These are phyloP conservation scores for Plenodomus lindquistii DNA, from an alignment of 2,329 filamentous ascomycete species.

Conservation along the genomic window DNA sequence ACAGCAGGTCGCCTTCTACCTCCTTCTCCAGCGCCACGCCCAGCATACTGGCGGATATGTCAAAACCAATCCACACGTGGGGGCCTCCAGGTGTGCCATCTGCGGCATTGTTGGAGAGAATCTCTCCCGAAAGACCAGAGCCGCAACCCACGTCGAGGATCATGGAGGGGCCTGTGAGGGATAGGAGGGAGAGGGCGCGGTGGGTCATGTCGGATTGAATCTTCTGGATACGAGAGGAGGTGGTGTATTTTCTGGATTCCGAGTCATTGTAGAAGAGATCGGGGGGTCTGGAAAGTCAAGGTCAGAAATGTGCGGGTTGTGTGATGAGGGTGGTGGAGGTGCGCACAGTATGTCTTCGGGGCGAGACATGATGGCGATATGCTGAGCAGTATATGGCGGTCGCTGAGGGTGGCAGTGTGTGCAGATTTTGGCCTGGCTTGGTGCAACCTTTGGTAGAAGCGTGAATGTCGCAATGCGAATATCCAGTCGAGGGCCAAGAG, in stretches of 20 bases:
- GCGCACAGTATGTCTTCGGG: constrained; percentile 90
- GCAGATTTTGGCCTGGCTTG: background rate
- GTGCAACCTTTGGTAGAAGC: background rate
- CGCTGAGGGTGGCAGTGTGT: background rate
- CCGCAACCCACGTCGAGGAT: constrained; percentile 98
- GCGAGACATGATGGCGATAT: constrained; percentile 77
- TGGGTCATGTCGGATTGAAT: constrained; percentile 96
- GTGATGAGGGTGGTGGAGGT: constrained; percentile 8
- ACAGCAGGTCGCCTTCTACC: constrained; percentile 88
- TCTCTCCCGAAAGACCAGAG: constrained; percentile 91
- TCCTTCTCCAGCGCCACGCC: constrained; percentile 89
- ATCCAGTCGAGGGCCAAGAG: constrained; percentile 13
- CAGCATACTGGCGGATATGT: constrained; percentile 95
- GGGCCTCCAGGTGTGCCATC: constrained; percentile 71
- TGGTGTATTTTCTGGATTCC: constrained; percentile 97
- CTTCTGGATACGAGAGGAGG: constrained; percentile 89
- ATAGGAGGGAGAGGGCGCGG: constrained; percentile 87
- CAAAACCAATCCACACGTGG: constrained; percentile 97
- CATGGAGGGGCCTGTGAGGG: constrained; percentile 76
- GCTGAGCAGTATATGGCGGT: background rate
- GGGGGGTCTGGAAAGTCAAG: constrained; percentile 66
- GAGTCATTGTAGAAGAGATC: constrained; percentile 97
- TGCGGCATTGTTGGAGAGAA: constrained; percentile 72
- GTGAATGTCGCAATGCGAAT: background rate
- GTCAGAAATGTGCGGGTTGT: constrained; percentile 16